Evolutionary conservation across 176 grass and related monocot genomes (phyloP).

Genomic region (Aegilops sharonensis): DNA sequence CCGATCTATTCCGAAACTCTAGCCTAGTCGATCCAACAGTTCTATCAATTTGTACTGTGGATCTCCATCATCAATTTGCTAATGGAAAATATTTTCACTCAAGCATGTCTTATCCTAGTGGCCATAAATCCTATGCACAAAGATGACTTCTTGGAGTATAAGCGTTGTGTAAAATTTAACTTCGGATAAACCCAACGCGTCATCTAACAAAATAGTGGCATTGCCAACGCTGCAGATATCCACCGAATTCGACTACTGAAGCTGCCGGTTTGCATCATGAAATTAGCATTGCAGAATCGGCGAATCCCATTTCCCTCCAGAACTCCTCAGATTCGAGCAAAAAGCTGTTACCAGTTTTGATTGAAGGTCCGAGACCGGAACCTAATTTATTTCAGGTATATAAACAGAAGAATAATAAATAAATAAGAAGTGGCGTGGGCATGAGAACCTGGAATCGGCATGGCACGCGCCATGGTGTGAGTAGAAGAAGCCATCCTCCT

Average conservation of each 20-base stretch:
- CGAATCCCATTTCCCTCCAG: background rate
- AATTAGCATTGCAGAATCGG: background rate
- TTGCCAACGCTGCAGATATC: background rate
- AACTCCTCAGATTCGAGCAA: background rate
- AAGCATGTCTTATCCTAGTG: background rate
- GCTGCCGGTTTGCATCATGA: background rate
- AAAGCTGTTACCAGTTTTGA: background rate
- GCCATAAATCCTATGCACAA: background rate
- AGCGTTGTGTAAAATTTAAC: background rate
- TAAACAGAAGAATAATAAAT: background rate
- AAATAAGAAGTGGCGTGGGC: conserved; percentile 3
- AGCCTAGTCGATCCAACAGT: no score
- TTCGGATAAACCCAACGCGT: background rate
- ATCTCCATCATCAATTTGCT: background rate
- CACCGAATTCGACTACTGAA: background rate
- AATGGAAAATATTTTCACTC: background rate
- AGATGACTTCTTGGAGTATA: background rate
- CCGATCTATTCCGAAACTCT: no score
- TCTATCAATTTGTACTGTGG: background rate
- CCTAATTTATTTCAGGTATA: background rate
- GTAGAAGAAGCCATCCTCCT: conserved; percentile 29
- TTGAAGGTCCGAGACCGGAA: background rate
- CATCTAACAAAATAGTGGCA: background rate
- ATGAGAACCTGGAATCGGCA: conserved; percentile 20
- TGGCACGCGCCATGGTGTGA: background rate